These are phyloP conservation scores for Trametes cingulata DNA, from an alignment of 768 basidiomycete species.

Conservation along the genomic window DNA sequence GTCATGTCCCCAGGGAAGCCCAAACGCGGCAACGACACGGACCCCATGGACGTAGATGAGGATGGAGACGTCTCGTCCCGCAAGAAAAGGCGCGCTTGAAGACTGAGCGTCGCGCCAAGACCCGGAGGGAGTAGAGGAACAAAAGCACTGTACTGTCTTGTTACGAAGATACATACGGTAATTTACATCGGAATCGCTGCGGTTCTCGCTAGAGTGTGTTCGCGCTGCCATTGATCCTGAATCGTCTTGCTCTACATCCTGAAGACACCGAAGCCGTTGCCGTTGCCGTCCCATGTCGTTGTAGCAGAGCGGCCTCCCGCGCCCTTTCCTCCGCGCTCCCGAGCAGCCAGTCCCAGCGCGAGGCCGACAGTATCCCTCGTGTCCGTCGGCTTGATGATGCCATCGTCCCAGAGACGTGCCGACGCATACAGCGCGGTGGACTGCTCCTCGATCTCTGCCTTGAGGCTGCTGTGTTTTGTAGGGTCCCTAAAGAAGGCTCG, in stretches of 20 bases:
- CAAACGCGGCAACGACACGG: constrained; percentile 22
- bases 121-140: background rate
- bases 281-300: constrained; percentile 72
- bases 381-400: constrained; percentile 86
- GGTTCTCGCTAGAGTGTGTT: background rate
- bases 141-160: background rate
- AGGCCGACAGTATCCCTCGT: constrained; percentile 88
- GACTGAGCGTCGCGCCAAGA: background rate
- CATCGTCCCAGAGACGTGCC: constrained; percentile 93
- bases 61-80: constrained; percentile 15
- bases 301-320: constrained; percentile 19
- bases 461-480: constrained; percentile 69
- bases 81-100: constrained; percentile 25
- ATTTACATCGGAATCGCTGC: background rate
- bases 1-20: background rate
- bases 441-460: constrained; percentile 84
- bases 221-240: background rate
- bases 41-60: constrained; percentile 30
- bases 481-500: constrained; percentile 58
- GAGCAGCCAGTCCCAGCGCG: constrained; percentile 76
- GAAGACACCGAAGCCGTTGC: constrained; percentile 83
- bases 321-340: constrained; percentile 34
- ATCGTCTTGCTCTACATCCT: constrained; percentile 60
- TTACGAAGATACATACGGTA: background rate
- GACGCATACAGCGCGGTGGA: constrained; percentile 87